Evolutionary conservation across 441 rosid species (phyloP).

Genomic region (Pelargonium myrrhifolium): DNA sequence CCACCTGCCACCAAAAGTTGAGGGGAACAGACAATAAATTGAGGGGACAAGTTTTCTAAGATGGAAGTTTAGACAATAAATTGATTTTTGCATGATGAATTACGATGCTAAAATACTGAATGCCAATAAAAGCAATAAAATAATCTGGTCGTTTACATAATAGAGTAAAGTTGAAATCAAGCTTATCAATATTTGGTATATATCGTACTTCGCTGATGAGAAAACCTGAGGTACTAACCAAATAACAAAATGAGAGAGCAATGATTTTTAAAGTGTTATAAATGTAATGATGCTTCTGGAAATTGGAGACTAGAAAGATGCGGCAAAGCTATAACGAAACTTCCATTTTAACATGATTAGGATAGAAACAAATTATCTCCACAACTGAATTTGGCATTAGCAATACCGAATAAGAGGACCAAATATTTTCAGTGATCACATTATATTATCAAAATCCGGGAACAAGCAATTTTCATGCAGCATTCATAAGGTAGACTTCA

Average conservation of each 20-base stretch:
- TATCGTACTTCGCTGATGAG: background rate
- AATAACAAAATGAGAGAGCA: background rate
- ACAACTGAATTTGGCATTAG: background rate
- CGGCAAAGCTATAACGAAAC: background rate
- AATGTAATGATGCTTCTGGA: background rate
- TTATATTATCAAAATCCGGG: no score
- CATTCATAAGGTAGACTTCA: no score
- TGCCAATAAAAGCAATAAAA: no score
- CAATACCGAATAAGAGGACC: no score
- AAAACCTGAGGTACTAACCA: background rate
- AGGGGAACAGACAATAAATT: no score
- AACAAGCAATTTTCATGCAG: no score
- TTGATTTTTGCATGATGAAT: background rate
- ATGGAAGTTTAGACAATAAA: background rate
- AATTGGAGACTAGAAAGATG: background rate
- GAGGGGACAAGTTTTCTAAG: background rate
- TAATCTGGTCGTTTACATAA: no score
- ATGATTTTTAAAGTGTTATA: background rate
- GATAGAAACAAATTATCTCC: background rate
- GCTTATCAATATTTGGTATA: background rate
- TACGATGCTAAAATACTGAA: no score
- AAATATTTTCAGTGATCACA: no score
- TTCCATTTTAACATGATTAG: background rate
- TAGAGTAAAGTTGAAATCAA: no score
- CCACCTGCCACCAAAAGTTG: slow-evolving; percentile 52